Base-by-base conservation (phyloP, 2,329 filamentous ascomycete genomes). In the Aspergillus sp. region DNA sequence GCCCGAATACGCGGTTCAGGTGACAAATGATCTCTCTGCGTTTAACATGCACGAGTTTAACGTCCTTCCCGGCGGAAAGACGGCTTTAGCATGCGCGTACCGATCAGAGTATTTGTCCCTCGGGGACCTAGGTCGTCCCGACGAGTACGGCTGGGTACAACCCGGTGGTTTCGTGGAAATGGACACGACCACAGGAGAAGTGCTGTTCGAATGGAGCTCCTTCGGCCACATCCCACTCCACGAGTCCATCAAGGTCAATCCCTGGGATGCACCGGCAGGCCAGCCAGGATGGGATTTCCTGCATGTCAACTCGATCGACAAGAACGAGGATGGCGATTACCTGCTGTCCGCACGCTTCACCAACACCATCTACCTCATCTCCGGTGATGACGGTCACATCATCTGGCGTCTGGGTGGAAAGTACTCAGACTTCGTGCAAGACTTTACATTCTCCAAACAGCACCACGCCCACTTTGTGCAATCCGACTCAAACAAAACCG, bases 21-120 rank as follows among this genome's bases (percentile, higher is more conserved):
- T 62, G 3, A 49, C 54, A 17, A 61, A 59, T 20, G 57, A 64
- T 20, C 48, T 66, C 1, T 47, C 49, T 27, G 53, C 56, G 12
- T 65, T 70, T 43, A 69, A 72, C 45, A 69, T 70, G 62, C 69
- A 72, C 51, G 69, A 72, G 37, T 70, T 71, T 52, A 67, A 65
- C 37, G 52, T 72, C 17, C 50, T 70, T 47, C 52, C 64, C 20
- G 58, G 65, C 12, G 69, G 68, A 19, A 60, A 59, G 46, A 61
- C 61, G 2, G 68, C 64, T 4, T 41, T 72, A 44, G 59, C 61
- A 22, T 62, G 60, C 50, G 50, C 56, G 13, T 63, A 64, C 50
- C 52, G 52, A 42, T 38, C 49, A 4, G 47, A 56, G 37, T 43
- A 52, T 27, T 46, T 63, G 43, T 53, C 58, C 32, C 27, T 69